Base-by-base conservation (phyloP, 2,329 filamentous ascomycete species). In the Calonectria leucothoes region DNA sequence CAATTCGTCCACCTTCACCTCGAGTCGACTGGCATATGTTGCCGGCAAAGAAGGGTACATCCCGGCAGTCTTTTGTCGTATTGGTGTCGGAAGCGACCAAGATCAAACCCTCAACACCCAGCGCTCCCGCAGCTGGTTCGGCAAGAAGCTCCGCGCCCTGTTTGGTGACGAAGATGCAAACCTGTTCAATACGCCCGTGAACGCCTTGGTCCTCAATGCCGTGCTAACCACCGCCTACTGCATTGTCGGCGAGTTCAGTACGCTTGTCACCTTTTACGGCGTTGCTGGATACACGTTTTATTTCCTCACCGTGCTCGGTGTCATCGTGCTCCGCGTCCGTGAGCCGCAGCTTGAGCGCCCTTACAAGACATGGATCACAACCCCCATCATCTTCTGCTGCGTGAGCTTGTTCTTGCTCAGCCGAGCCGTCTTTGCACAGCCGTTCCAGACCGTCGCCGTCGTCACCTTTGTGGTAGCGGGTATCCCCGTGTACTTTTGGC, bases 231-330 rank as follows among this genome's bases (percentile, higher is more conserved):
- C 90, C 4, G 86, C 90, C 1, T 99, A 98, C 86, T 92, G 98
- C 74, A 81, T 94, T 2, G 92, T 98, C 6, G 97, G 97, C 84
- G 95, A 98, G 83, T 98, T 99, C 82, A 89, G 92, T 66, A 98
- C 96, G 0, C 90, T 99, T 2, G 90, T 98, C 71, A 98, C 97
- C 0, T 99, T 99, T 83, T 98, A 98, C 85, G 97, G 97, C 70
- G 97, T 99, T 15, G 97, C 97, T 0, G 96, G 96, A 17, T 99
- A 99, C 83, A 95, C 95, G 0, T 99, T 99, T 83, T 99, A 99
- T 86, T 99, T 99, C 84, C 87, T 98, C 70, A 97, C 96, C 0
- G 97, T 99, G 0, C 90, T 99, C 0, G 97, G 97, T 0, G 89
- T 99, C 63, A 98, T 99, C 75, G 91, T 99, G 66, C 88, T 99